Conservation (phyloP, 306 rosid genomes). For the Castanea sativa region DNA sequence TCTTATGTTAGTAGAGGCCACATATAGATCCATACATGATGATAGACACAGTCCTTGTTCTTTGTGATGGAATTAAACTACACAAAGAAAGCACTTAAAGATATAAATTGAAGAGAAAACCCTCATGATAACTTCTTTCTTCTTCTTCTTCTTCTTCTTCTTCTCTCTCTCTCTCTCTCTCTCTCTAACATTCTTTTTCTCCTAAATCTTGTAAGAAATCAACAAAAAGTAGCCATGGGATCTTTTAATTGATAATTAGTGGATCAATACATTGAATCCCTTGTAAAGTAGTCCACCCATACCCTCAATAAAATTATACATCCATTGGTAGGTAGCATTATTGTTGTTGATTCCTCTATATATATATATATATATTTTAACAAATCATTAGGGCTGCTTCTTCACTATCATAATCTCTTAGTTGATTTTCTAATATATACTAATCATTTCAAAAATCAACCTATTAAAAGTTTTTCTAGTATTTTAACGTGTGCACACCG, state of each 20-base stretch:
- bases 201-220: neutral
- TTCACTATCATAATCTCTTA: slow-evolving; percentile 22
- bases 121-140: neutral
- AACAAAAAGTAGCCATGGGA: neutral
- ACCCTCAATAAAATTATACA: neutral
- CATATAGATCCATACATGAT: neutral
- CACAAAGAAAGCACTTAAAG: neutral
- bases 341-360: slow-evolving; percentile 3
- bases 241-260: neutral
- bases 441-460: neutral
- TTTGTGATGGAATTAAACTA: neutral
- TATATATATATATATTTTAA: neutral
- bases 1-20: neutral
- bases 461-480: neutral
- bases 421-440: slow-evolving; percentile 8
- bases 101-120: neutral
- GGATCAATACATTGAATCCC: slow-evolving; percentile 20
- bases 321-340: slow-evolving; percentile 4
- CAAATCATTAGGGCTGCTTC: neutral
- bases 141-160: neutral
- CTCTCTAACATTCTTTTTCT: neutral
- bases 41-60: neutral
- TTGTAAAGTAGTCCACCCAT: slow-evolving; percentile 18
- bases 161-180: too few relatives aligned
- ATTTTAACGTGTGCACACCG: neutral